Conservation (phyloP, 352 stramenopile species). For the Pythium oligandrum region DNA sequence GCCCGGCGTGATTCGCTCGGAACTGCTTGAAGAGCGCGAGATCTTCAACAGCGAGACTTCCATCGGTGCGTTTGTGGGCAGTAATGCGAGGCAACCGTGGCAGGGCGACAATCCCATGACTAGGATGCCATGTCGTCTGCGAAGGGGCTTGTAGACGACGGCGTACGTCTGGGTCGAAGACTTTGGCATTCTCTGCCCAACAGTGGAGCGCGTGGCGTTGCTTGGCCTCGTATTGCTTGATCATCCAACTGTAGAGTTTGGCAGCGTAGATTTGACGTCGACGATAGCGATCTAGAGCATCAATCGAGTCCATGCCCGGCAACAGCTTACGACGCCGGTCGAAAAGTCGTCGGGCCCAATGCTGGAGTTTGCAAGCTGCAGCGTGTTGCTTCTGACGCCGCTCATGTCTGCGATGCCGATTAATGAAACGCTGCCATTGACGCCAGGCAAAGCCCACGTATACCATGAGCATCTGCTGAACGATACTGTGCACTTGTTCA, state of each 20-base stretch:
- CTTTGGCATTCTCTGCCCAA: slow-evolving; percentile 20
- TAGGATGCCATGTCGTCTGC: slow-evolving; percentile 55
- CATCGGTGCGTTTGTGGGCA: slow-evolving; percentile 28
- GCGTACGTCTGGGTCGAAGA: slow-evolving; percentile 1
- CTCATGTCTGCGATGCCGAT: slow-evolving; percentile 31
- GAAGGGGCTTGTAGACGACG: neutral
- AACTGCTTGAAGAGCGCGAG: slow-evolving; percentile 60
- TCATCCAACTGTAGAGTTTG: slow-evolving; percentile 44
- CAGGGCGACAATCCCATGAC: slow-evolving; percentile 47
- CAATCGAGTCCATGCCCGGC: slow-evolving; percentile 11
- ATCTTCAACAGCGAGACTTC: slow-evolving; percentile 50
- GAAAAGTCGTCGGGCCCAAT: slow-evolving; percentile 31
- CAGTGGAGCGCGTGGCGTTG: slow-evolving; percentile 20
- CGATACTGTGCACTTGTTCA: slow-evolving; percentile 35
- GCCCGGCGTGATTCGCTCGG: slow-evolving; percentile 48
- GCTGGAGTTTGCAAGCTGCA: slow-evolving; percentile 21
- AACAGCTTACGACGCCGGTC: slow-evolving; percentile 3
- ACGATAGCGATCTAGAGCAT: slow-evolving; percentile 40
- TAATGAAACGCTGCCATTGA: slow-evolving; percentile 40
- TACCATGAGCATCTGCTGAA: slow-evolving; percentile 58
- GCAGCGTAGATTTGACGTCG: slow-evolving; percentile 32
- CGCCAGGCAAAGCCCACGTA: slow-evolving; percentile 61
- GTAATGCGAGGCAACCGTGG: slow-evolving; percentile 43
- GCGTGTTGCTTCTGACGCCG: slow-evolving; percentile 5
- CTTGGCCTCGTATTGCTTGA: slow-evolving; percentile 20